Base-by-base conservation (phyloP, 2,329 filamentous ascomycete genomes). In the Aureobasidium leucospermi region DNA sequence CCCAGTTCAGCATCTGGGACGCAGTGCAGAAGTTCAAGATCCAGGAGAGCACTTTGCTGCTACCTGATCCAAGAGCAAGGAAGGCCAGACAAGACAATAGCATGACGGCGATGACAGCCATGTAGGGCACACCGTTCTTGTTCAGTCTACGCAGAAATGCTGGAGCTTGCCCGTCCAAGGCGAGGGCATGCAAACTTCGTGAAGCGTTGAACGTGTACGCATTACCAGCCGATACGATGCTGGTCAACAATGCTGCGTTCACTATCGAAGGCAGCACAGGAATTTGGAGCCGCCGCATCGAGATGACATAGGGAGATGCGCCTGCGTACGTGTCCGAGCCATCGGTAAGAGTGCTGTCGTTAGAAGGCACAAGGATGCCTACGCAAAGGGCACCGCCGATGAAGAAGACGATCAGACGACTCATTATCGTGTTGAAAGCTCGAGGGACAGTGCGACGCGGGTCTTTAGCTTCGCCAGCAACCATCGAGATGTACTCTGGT, bases 61-160 rank as follows among this genome's bases (percentile, higher is more conserved):
- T 69, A 19, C 66, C 60, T 32, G 62, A 68, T 15, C 64, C 65
- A 36, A 74, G 68, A 8, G 65, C 63, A 23, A 71, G 63, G 64
- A 74, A 74, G 4, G 67, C 62, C 23, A 74, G 63, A 48, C 70
- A 65, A 1, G 70, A 69, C 61, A 74, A 73, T 60, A 69, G 51
- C 70, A 74, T 71, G 58, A 81, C 78, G 4, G 83, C 64, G 34
- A 63, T 65, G 70, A 85, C 83, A 67, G 79, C 81, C 68, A 78
- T 85, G 64, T 85, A 78, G 8, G 83, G 83, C 0, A 85, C 83
- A 67, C 85, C 85, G 10, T 79, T 78, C 63, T 76, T 78, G 9
- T 80, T 87, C 67, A 79, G 83, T 69, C 82, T 79, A 63, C 78
- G 76, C n/a, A 88, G 75, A 67, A 86, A 68, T 46, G 72, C 74